These are phyloP conservation scores for Colletotrichum theobromicola DNA, from an alignment of 2,329 filamentous ascomycete species.

Conservation along the genomic window DNA sequence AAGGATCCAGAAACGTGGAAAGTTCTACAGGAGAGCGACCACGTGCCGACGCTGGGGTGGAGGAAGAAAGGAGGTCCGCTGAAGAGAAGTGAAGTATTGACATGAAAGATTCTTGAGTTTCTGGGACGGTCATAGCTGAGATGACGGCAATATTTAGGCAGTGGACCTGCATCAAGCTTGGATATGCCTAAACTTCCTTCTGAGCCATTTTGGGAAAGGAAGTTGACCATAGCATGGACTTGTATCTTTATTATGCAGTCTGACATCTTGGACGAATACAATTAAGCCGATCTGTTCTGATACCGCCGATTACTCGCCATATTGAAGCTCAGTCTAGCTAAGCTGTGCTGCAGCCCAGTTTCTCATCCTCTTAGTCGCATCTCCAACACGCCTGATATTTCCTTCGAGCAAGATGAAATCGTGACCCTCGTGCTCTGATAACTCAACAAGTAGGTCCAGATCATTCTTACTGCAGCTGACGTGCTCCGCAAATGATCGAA, in stretches of 20 bases:
- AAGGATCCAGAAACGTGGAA: background rate
- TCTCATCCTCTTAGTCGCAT: constrained; percentile 35
- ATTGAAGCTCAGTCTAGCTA: background rate
- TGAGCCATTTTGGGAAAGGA: rapidly evolving
- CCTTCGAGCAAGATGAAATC: constrained; percentile 38
- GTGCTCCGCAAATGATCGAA: constrained; percentile 26
- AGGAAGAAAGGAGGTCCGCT: too few relatives aligned
- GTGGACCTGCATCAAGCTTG: rapidly evolving
- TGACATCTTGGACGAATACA: background rate
- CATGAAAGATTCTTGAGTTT: background rate
- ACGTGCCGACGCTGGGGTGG: background rate
- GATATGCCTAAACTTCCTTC: background rate
- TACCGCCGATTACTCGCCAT: background rate
- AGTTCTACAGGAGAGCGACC: background rate
- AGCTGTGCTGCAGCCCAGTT: constrained; percentile 27
- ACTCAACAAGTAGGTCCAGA: constrained; percentile 33
- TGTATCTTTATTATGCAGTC: background rate
- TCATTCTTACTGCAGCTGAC: constrained; percentile 23
- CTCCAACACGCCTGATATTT: constrained; percentile 24
- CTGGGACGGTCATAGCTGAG: background rate
- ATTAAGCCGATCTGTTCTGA: background rate
- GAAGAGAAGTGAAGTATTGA: background rate
- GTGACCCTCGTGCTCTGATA: constrained; percentile 33
- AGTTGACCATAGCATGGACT: background rate
- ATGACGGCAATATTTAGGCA: background rate